A percentile compares a stretch with the other conserved stretches of the same genome.
These are phyloP conservation scores for Tilletia setariae DNA, from an alignment of 1,284 basidiomycete species.

Conservation along the genomic window DNA sequence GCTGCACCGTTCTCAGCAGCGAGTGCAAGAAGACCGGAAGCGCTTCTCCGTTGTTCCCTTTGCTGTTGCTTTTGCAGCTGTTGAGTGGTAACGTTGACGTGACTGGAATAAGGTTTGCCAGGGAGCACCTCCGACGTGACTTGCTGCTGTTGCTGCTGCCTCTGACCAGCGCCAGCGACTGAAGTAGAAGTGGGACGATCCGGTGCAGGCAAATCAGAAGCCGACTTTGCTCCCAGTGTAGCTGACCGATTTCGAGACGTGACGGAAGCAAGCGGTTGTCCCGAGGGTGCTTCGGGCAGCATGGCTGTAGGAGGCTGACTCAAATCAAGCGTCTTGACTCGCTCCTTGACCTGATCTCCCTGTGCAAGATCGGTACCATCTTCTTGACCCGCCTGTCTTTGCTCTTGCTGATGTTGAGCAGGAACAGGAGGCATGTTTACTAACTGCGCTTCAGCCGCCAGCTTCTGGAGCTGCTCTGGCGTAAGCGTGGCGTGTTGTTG, in stretches of 20 bases:
- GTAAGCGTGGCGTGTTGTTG: conserved; percentile 1
- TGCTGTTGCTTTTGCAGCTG: conserved; percentile 45
- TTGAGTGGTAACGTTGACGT: conserved; percentile 35
- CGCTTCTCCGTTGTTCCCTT: conserved; percentile 31
- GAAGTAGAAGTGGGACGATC: not conserved
- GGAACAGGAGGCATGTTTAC: not conserved
- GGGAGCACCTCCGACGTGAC: no score
- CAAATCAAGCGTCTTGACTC: no score
- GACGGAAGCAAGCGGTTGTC: no score
- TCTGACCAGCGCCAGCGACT: no score
- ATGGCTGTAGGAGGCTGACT: no score
- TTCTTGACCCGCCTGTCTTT: no score
- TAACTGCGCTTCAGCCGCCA: conserved; percentile 5
- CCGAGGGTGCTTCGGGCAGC: no score
- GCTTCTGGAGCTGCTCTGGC: not conserved
- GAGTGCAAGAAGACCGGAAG: conserved; percentile 29
- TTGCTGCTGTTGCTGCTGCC: no score
- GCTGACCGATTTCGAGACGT: no score
- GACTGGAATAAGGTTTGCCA: not conserved
- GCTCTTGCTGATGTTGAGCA: not conserved
- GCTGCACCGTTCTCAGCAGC: conserved; percentile 28
- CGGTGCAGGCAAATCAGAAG: not conserved
- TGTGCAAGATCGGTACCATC: no score
- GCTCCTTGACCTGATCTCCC: no score
- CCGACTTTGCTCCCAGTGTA: not conserved